Evolutionary conservation across 2,329 filamentous ascomycete genomes (phyloP).

Genomic region (Coniochaeta sp.): DNA sequence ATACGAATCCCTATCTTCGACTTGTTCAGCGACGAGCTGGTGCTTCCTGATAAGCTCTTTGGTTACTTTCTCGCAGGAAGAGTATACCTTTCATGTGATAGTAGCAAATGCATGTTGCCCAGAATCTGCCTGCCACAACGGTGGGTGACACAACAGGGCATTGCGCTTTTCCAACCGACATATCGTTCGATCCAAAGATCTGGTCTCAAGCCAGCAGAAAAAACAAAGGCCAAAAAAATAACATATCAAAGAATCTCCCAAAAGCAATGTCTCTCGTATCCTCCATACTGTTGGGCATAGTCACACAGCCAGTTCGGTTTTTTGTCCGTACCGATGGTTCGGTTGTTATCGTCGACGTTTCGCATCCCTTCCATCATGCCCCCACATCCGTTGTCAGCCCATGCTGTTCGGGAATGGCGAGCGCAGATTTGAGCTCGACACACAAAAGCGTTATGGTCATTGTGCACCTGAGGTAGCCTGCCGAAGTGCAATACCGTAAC

Average conservation of each 20-base stretch:
- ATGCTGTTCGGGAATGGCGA: background rate
- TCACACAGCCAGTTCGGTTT: background rate
- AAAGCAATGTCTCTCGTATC: background rate
- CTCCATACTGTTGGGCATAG: background rate
- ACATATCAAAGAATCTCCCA: background rate
- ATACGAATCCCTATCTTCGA: too few species aligned
- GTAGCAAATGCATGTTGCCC: background rate
- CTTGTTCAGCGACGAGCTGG: background rate
- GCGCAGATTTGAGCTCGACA: background rate
- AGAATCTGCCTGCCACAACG: background rate
- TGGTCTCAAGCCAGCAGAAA: background rate
- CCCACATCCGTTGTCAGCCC: background rate
- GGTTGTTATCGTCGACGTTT: background rate
- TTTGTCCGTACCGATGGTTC: background rate
- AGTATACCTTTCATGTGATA: background rate
- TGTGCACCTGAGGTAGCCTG: background rate
- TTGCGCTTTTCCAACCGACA: background rate
- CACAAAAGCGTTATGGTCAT: background rate
- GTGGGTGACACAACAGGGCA: background rate
- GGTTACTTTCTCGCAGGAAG: too few species aligned
- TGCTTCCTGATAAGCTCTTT: background rate
- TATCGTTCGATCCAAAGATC: background rate
- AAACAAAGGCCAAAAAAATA: background rate
- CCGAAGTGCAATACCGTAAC: background rate
- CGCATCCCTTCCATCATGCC: background rate